Conservation (phyloP, 2,329 filamentous ascomycete genomes). For the Aplosporella prunicola region DNA sequence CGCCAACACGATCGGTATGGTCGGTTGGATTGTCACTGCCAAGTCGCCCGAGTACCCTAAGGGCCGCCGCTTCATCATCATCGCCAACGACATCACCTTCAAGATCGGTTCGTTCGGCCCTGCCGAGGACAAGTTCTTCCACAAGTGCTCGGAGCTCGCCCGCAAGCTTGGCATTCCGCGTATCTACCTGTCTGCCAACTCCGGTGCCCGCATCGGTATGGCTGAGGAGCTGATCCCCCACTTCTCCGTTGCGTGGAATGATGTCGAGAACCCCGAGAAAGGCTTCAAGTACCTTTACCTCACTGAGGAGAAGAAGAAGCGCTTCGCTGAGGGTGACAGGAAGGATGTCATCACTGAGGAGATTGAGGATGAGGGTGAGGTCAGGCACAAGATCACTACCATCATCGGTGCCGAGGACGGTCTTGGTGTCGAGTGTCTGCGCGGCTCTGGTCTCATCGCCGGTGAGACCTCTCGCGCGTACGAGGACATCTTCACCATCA, state of each 20-base stretch:
- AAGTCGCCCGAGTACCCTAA: slow-evolving; percentile 91
- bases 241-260: slow-evolving; percentile 96
- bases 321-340: slow-evolving; percentile 68
- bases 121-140: slow-evolving; percentile 94
- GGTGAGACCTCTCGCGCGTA: slow-evolving; percentile 95
- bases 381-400: slow-evolving; percentile 86
- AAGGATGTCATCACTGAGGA: slow-evolving; percentile 81
- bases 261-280: slow-evolving; percentile 65
- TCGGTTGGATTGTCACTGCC: slow-evolving; percentile 92
- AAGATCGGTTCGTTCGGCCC: slow-evolving; percentile 98
- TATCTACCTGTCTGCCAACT: slow-evolving; percentile 97
- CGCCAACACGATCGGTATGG: slow-evolving; percentile 95
- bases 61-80: slow-evolving; percentile 85
- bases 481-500: slow-evolving; percentile 98
- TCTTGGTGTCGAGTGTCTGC: slow-evolving; percentile 92
- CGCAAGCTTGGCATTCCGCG: slow-evolving; percentile 90
- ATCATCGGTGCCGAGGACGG: slow-evolving; percentile 90
- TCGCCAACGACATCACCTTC: slow-evolving; percentile 99
- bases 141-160: slow-evolving; percentile 96
- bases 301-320: slow-evolving; percentile 73
- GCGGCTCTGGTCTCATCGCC: slow-evolving; percentile 94
- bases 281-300: slow-evolving; percentile 98
- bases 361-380: slow-evolving; percentile 77
- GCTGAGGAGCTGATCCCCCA: slow-evolving; percentile 94
- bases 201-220: slow-evolving; percentile 91